Conservation (phyloP, 805 yeast species). For the Ogataea henricii region DNA sequence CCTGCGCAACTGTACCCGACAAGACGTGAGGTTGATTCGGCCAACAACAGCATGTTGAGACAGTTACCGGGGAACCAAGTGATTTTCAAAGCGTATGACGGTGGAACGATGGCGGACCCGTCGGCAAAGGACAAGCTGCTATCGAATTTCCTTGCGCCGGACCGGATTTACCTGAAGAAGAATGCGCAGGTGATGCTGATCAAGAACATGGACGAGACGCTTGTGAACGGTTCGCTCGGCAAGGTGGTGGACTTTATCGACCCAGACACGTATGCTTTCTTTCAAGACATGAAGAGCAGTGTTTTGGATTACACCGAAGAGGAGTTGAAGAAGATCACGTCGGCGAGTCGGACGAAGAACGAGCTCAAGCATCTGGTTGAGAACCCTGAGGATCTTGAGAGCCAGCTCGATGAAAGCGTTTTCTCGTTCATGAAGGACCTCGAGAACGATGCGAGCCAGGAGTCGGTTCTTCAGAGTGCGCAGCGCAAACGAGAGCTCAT, state of each 20-base stretch:
- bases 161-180: constrained; percentile 54
- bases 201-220: constrained; percentile 68
- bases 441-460: constrained; percentile 13
- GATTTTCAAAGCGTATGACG: constrained; percentile 53
- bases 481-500: constrained; percentile 51
- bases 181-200: constrained; percentile 85
- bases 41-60: constrained; percentile 54
- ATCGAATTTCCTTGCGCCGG: constrained; percentile 64
- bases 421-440: constrained; percentile 47
- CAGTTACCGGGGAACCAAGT: constrained; percentile 46
- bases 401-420: constrained; percentile 45
- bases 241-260: constrained; percentile 52
- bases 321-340: constrained; percentile 22
- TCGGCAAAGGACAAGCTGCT: constrained; percentile 47
- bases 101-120: constrained; percentile 47
- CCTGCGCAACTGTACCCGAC: constrained; percentile 80
- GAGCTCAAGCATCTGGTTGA: constrained; percentile 16
- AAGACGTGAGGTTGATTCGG: constrained; percentile 66
- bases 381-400: constrained; percentile 24
- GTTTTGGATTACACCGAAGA: constrained; percentile 21
- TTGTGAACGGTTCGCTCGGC: constrained; percentile 80
- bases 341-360: constrained; percentile 18
- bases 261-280: constrained; percentile 48
- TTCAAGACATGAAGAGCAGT: constrained; percentile 26
- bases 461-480: constrained; percentile 34